Percentiles rank a stretch among this genome's conserved stretches.
Evolutionary conservation across 495 filamentous ascomycete genomes (phyloP).

Genomic region (Cudoniella acicularis): DNA sequence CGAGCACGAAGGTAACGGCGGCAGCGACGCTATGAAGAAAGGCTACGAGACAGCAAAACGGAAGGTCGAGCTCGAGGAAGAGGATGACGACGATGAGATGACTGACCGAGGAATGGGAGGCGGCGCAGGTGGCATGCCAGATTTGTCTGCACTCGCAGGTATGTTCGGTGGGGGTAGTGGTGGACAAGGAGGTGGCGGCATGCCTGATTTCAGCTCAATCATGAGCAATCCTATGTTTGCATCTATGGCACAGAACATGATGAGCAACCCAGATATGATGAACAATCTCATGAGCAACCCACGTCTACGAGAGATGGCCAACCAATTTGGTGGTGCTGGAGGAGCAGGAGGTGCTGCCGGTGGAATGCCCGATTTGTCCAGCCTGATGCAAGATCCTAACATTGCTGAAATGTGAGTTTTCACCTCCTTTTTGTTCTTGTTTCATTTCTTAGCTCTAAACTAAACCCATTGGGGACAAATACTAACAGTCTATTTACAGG

Average conservation of each 20-base stretch:
- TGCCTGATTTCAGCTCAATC: slow-evolving; percentile 79
- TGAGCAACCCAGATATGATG: slow-evolving; percentile 92
- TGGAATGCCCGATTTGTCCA: slow-evolving; percentile 75
- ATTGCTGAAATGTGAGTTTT: slow-evolving; percentile 87
- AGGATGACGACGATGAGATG: slow-evolving; percentile 33
- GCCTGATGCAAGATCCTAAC: slow-evolving; percentile 84
- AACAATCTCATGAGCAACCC: slow-evolving; percentile 91
- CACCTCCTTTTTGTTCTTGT: slow-evolving; percentile 1
- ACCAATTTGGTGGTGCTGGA: slow-evolving; percentile 51
- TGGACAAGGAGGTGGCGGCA: slow-evolving; percentile 62
- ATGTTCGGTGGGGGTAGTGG: slow-evolving; percentile 64
- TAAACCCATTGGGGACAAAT: too few relatives aligned
- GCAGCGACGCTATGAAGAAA: slow-evolving; percentile 84
- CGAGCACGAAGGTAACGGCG: slow-evolving; percentile 88
- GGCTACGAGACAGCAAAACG: slow-evolving; percentile 88
- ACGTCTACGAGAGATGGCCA: slow-evolving; percentile 76
- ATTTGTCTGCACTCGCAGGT: slow-evolving; percentile 65
- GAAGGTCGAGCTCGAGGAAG: slow-evolving; percentile 44
- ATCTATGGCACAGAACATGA: slow-evolving; percentile 91
- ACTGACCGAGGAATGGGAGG: slow-evolving; percentile 38
- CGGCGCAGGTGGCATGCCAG: slow-evolving; percentile 72
- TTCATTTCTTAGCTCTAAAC: not conserved
- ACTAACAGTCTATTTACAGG: slow-evolving; percentile 40
- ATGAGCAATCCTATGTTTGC: slow-evolving; percentile 99
- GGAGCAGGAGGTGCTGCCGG: slow-evolving; percentile 51